Conservation (phyloP, 2,329 filamentous ascomycete genomes). For the Cladosporium austrohemisphaericum region DNA sequence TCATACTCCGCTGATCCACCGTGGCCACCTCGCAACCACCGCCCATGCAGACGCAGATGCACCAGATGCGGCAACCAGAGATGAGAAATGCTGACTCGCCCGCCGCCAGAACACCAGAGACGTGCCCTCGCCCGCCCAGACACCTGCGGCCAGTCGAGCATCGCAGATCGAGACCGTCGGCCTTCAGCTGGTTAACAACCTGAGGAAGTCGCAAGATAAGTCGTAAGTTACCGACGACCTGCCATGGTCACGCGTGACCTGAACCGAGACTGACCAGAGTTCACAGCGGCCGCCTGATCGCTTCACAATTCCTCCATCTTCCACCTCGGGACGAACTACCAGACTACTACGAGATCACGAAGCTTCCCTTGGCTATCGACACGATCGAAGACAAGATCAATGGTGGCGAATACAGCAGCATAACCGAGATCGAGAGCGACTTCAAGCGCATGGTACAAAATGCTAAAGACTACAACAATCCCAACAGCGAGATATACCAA, state of each 20-base stretch:
- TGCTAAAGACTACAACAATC: slow-evolving; percentile 78
- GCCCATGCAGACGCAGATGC: slow-evolving; percentile 2
- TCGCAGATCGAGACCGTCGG: slow-evolving; percentile 56
- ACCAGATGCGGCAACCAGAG: slow-evolving; percentile 1
- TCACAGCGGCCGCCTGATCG: slow-evolving; percentile 64
- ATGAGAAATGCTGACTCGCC: slow-evolving; percentile 20
- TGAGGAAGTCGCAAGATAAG: slow-evolving; percentile 76
- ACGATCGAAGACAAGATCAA: slow-evolving; percentile 72
- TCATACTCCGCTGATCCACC: slow-evolving; percentile 22
- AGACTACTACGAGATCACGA: slow-evolving; percentile 73
- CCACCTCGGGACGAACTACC: slow-evolving; percentile 52
- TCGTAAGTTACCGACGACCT: slow-evolving; percentile 53
- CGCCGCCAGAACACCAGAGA: slow-evolving; percentile 29
- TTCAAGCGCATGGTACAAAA: slow-evolving; percentile 85
- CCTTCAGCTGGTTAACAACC: slow-evolving; percentile 67
- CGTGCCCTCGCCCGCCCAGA: slow-evolving; percentile 17
- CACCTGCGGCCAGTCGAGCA: slow-evolving; percentile 18
- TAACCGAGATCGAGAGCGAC: slow-evolving; percentile 76
- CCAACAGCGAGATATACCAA: slow-evolving; percentile 67
- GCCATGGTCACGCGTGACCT: background rate
- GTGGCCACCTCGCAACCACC: slow-evolving; percentile 19
- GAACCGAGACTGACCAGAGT: slow-evolving; percentile 28
- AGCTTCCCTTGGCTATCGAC: slow-evolving; percentile 73
- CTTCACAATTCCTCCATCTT: slow-evolving; percentile 70
- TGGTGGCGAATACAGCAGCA: slow-evolving; percentile 62